These are phyloP conservation scores for Ophiostoma montium DNA, from an alignment of 2,329 filamentous ascomycete genomes.

Conservation along the genomic window DNA sequence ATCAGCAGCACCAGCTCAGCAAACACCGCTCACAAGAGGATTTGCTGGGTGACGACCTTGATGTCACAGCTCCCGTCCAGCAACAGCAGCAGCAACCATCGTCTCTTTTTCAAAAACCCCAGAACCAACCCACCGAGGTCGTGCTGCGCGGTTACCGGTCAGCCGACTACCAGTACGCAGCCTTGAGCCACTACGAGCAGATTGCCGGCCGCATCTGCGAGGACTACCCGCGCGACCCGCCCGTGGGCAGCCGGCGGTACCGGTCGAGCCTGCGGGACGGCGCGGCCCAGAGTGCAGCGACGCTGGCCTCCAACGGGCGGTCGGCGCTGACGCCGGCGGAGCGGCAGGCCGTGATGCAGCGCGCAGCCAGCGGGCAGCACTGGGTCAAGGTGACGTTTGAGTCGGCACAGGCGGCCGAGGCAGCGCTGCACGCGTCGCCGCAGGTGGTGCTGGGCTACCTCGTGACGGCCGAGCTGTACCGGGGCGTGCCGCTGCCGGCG, in stretches of 20 bases:
- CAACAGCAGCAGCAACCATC: slow-evolving; percentile 9
- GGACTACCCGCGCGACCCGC: slow-evolving; percentile 81
- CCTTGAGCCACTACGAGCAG: slow-evolving; percentile 76
- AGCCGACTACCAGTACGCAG: slow-evolving; percentile 61
- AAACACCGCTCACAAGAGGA: slow-evolving; percentile 11
- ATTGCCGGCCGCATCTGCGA: slow-evolving; percentile 81
- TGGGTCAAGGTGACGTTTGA: slow-evolving; percentile 87
- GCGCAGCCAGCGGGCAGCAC: slow-evolving; percentile 69
- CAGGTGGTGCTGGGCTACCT: slow-evolving; percentile 57
- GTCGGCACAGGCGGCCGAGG: slow-evolving; percentile 54
- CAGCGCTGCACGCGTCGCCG: slow-evolving; percentile 55
- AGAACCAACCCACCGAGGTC: slow-evolving; percentile 48
- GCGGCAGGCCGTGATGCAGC: slow-evolving; percentile 58
- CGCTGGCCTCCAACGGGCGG: slow-evolving; percentile 26
- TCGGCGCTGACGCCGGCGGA: slow-evolving; percentile 55
- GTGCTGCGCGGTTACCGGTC: slow-evolving; percentile 69
- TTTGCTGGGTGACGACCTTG: not conserved
- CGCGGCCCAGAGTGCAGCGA: slow-evolving; percentile 36
- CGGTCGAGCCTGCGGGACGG: slow-evolving; percentile 62
- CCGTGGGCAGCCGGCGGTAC: slow-evolving; percentile 53
- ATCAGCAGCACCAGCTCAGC: slow-evolving; percentile 5
- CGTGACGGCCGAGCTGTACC: slow-evolving; percentile 58
- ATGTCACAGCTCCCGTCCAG: slow-evolving; percentile 12
- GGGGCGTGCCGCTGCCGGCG: slow-evolving; percentile 43
- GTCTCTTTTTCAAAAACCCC: slow-evolving; percentile 14